Conservation (phyloP, 2,329 filamentous ascomycete species). For the Aspergillus sergii region DNA sequence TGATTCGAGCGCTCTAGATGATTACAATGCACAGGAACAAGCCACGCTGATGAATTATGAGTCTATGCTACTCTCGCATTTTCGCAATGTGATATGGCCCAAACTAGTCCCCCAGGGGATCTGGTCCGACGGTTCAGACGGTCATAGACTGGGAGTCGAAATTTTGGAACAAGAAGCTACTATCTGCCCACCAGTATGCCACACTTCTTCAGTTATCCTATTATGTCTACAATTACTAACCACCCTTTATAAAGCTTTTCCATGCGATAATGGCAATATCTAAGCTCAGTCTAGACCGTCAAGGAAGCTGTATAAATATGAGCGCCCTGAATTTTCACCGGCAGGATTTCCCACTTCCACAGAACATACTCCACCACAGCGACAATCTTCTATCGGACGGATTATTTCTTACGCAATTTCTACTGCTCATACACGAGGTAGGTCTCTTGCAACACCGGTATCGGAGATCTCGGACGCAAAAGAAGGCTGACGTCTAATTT, state of each 20-base stretch:
- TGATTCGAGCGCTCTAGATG: slow-evolving; percentile 26
- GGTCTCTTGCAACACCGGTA: slow-evolving; percentile 14
- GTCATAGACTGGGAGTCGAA: slow-evolving; percentile 38
- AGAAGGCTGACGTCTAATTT: slow-evolving; percentile 6
- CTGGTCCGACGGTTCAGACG: slow-evolving; percentile 21
- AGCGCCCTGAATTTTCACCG: slow-evolving; percentile 59
- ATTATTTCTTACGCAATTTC: slow-evolving; percentile 59
- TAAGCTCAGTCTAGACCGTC: slow-evolving; percentile 54
- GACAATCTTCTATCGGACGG: slow-evolving; percentile 59
- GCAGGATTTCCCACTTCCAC: slow-evolving; percentile 53
- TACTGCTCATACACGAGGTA: slow-evolving; percentile 61
- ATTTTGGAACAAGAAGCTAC: slow-evolving; percentile 52
- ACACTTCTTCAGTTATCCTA: slow-evolving; percentile 10
- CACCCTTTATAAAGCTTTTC: slow-evolving; percentile 47
- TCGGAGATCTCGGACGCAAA: not conserved
- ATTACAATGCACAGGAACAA: slow-evolving; percentile 10
- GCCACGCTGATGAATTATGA: slow-evolving; percentile 33
- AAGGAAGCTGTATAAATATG: slow-evolving; percentile 48
- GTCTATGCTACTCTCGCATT: slow-evolving; percentile 40
- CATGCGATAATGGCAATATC: slow-evolving; percentile 63
- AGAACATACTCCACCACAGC: slow-evolving; percentile 46
- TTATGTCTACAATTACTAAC: slow-evolving; percentile 13
- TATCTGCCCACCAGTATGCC: slow-evolving; percentile 55
- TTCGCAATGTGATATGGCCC: slow-evolving; percentile 45
- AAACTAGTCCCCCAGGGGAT: slow-evolving; percentile 38